phyloP scores from a whole-genome alignment of 768 basidiomycete genomes.

The Auriculariales sp. region DNA sequence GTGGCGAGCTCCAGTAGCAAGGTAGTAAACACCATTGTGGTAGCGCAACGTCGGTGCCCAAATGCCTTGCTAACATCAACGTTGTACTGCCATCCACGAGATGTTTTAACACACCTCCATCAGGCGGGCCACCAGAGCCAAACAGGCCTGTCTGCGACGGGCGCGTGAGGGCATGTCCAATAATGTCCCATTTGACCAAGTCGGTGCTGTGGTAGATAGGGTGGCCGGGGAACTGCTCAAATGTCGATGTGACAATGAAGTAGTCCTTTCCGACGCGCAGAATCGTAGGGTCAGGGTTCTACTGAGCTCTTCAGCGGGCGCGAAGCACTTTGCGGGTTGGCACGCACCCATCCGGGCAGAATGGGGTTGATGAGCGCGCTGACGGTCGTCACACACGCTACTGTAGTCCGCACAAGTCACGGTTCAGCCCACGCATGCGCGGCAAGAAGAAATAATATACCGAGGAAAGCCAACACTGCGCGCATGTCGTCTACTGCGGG shows the following conservation, averaged over 20 bases:
- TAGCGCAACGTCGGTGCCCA: neutral
- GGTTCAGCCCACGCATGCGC: too few species aligned
- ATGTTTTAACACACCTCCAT: neutral
- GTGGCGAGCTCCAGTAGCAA: neutral
- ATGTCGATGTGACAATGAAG: slow-evolving; percentile 13
- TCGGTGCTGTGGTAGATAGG: slow-evolving; percentile 13
- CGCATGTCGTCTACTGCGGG: too few species aligned
- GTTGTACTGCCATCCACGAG: neutral
- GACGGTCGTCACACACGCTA: neutral
- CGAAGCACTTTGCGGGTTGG: too few species aligned
- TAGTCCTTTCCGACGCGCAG: slow-evolving; percentile 9
- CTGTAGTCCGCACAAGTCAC: too few species aligned
- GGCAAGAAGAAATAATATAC: too few species aligned
- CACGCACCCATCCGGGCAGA: neutral
- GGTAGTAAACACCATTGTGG: neutral
- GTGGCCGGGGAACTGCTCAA: slow-evolving; percentile 14
- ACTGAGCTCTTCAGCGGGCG: too few species aligned
- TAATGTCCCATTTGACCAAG: slow-evolving; percentile 12
- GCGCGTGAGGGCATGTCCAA: slow-evolving; percentile 7
- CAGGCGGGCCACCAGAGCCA: slow-evolving; percentile 1
- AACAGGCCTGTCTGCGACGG: neutral
- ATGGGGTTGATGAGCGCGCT: neutral
- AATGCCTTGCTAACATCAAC: neutral
- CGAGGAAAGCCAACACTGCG: too few species aligned
- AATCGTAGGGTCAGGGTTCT: slow-evolving; percentile 15